Evolutionary conservation across 2,329 filamentous ascomycete species (phyloP).

Genomic region (Aspergillus udagawae): DNA sequence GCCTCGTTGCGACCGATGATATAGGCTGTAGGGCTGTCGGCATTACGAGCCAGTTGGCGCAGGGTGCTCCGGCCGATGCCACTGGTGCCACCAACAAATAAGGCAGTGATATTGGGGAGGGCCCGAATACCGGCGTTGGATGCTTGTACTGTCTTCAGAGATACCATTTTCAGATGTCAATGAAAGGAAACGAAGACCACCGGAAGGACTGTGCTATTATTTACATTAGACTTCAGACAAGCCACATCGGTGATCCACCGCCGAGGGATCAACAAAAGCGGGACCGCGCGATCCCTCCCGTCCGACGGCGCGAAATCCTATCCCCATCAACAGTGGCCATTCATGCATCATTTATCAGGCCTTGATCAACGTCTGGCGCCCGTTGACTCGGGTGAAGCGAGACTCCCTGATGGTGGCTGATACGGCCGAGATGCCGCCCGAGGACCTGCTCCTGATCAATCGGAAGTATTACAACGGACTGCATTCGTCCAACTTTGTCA

Average conservation of each 20-base stretch:
- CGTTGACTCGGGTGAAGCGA: too few relatives aligned
- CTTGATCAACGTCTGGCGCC: too few relatives aligned
- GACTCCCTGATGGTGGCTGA: too few relatives aligned
- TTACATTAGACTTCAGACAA: too few relatives aligned
- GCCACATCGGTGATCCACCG: slow-evolving; percentile 2
- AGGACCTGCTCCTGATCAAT: too few relatives aligned
- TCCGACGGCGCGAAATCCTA: too few relatives aligned
- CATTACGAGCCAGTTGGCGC: slow-evolving; percentile 43
- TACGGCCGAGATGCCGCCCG: too few relatives aligned
- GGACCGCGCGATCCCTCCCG: background rate
- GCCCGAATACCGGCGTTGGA: background rate
- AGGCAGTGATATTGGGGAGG: slow-evolving; percentile 25
- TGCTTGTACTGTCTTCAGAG: background rate
- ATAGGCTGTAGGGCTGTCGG: slow-evolving; percentile 47
- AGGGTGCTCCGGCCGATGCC: slow-evolving; percentile 53
- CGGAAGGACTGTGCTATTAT: too few relatives aligned
- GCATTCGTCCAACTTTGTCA: too few relatives aligned
- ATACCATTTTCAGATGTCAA: background rate
- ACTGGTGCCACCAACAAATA: slow-evolving; percentile 53
- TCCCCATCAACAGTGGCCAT: too few relatives aligned
- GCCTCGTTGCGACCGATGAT: slow-evolving; percentile 45
- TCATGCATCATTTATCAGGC: too few relatives aligned
- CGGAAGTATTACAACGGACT: too few relatives aligned
- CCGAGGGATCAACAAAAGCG: slow-evolving; percentile 4
- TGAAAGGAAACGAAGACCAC: background rate